A percentile compares a stretch with the other conserved stretches of the same genome.
Evolutionary conservation across 306 rosid genomes (phyloP).

Genomic region (Pueraria montana): DNA sequence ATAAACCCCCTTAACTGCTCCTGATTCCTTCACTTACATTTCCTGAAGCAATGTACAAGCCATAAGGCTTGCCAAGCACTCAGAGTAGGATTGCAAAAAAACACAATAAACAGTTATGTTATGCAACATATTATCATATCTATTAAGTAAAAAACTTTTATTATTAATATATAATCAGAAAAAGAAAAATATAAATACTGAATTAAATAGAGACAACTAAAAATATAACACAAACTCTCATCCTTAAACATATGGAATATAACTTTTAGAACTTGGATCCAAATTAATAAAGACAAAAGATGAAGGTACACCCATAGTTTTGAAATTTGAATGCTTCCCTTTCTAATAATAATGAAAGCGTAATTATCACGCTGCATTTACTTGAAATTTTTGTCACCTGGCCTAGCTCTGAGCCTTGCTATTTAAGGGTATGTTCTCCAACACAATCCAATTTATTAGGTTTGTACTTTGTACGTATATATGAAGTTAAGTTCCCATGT

Average conservation of each 20-base stretch:
- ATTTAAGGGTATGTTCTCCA: background rate
- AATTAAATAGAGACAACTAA: background rate
- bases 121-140: background rate
- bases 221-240: background rate
- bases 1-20: no score
- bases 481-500: constrained; percentile 22
- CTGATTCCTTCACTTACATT: background rate
- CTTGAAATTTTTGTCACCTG: background rate
- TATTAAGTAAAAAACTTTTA: background rate
- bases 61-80: no score
- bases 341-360: no score
- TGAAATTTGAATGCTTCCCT: background rate
- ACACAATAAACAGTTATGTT: background rate
- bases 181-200: background rate
- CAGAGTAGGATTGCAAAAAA: no score
- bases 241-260: background rate
- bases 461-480: background rate
- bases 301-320: background rate
- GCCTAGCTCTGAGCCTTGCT: background rate
- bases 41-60: background rate
- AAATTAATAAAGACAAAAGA: background rate
- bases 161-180: background rate
- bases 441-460: constrained; percentile 30
- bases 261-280: background rate
- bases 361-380: background rate